These are phyloP conservation scores for Ascobolus immersus DNA, from an alignment of 495 filamentous ascomycete species.

Conservation along the genomic window DNA sequence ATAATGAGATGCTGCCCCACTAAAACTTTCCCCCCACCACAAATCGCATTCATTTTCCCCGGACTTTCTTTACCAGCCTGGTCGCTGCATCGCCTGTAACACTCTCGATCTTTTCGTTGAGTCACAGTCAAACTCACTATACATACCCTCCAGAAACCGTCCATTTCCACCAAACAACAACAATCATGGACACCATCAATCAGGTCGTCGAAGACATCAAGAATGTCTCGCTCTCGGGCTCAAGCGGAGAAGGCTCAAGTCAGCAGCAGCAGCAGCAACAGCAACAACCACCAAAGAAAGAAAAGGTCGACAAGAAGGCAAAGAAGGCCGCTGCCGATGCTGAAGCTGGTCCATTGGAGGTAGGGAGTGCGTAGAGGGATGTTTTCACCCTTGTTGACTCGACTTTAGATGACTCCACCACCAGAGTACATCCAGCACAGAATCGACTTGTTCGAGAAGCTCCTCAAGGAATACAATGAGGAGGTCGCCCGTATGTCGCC, in stretches of 20 bases:
- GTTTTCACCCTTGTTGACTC: constrained; percentile 1
- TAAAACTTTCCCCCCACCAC: too few species aligned
- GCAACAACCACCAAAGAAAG: constrained; percentile 12
- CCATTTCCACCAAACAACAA: too few species aligned
- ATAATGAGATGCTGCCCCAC: too few species aligned
- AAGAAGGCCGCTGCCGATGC: constrained; percentile 21
- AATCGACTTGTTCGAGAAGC: constrained; percentile 59
- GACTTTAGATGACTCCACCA: constrained; percentile 29
- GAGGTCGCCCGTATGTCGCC: constrained; percentile 26
- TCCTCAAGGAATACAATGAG: constrained; percentile 59
- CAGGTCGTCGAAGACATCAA: constrained; percentile 22
- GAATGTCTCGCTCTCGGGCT: constrained; percentile 24
- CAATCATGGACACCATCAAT: constrained; percentile 7
- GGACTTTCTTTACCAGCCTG: too few species aligned
- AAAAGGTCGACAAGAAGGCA: constrained; percentile 16
- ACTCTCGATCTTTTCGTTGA: too few species aligned
- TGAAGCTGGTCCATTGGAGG: constrained; percentile 21
- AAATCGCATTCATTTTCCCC: too few species aligned
- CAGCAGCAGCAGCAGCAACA: too few species aligned
- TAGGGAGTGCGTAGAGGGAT: constrained; percentile 5
- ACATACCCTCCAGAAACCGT: too few species aligned
- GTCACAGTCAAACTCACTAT: too few species aligned
- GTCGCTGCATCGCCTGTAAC: too few species aligned
- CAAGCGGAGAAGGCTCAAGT: too few species aligned
- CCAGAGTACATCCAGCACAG: constrained; percentile 63